Evolutionary conservation across 805 yeast genomes (phyloP).

Genomic region (Spathaspora sp.): DNA sequence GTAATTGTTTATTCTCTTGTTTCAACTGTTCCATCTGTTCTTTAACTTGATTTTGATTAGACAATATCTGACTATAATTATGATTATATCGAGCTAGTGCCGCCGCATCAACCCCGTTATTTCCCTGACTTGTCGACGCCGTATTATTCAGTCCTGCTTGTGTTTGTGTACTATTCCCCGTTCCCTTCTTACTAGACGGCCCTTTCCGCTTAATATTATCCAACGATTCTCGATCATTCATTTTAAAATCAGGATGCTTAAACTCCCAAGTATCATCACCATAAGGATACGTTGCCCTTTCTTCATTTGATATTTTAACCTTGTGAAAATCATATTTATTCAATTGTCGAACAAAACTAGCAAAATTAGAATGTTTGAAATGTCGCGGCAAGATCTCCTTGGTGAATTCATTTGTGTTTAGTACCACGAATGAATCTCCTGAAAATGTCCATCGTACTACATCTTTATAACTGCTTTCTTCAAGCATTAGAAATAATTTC

Average conservation of each 20-base stretch:
- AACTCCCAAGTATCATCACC: slow-evolving; percentile 93
- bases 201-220: slow-evolving; percentile 86
- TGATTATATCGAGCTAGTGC: slow-evolving; percentile 2
- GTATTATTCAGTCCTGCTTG: neutral
- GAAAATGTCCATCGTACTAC: slow-evolving; percentile 81
- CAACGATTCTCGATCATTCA: slow-evolving; percentile 71
- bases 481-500: slow-evolving; percentile 79
- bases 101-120: neutral
- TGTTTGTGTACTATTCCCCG: neutral
- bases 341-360: slow-evolving; percentile 91
- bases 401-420: slow-evolving; percentile 88
- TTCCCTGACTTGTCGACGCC: neutral
- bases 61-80: slow-evolving; percentile 10
- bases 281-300: slow-evolving; percentile 47
- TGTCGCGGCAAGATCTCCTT: slow-evolving; percentile 85
- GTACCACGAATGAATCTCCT: slow-evolving; percentile 87
- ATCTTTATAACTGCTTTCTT: slow-evolving; percentile 68
- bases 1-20: slow-evolving; percentile 27
- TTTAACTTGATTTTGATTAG: slow-evolving; percentile 15
- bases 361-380: slow-evolving; percentile 93
- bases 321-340: slow-evolving; percentile 98
- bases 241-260: slow-evolving; percentile 82
- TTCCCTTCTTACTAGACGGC: slow-evolving; percentile 53
- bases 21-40: slow-evolving; percentile 31
- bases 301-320: slow-evolving; percentile 71